A percentile compares a stretch with the other conserved stretches of the same genome.
Evolutionary conservation across 768 basidiomycete genomes (phyloP).

Genomic region (Tubosaeta sp.): DNA sequence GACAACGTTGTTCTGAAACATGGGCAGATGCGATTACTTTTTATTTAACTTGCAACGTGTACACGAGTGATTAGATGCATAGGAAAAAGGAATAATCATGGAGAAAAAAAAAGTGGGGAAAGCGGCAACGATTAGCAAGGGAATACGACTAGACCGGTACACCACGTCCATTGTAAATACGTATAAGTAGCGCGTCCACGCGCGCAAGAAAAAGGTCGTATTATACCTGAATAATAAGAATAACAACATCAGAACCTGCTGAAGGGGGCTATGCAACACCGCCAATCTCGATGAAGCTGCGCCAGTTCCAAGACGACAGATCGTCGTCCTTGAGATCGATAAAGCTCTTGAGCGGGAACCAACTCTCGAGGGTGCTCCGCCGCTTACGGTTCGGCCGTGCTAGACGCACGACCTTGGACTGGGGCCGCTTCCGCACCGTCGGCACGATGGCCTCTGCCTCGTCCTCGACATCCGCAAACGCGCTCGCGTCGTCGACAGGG

Average conservation of each 20-base stretch:
- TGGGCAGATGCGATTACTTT: neutral
- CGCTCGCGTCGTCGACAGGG: slow-evolving; percentile 19
- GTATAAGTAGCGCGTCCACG: slow-evolving; percentile 10
- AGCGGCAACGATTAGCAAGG: neutral
- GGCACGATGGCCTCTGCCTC: slow-evolving; percentile 28
- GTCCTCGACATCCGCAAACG: slow-evolving; percentile 31
- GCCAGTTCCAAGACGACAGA: slow-evolving; percentile 48
- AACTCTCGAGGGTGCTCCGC: slow-evolving; percentile 42
- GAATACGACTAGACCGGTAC: neutral
- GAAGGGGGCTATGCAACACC: slow-evolving; percentile 17
- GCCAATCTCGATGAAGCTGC: slow-evolving; percentile 60
- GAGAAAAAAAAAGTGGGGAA: neutral
- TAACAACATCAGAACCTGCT: slow-evolving; percentile 3
- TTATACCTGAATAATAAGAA: slow-evolving; percentile 10
- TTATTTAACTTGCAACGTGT: neutral
- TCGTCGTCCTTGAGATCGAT: slow-evolving; percentile 57
- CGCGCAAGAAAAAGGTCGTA: slow-evolving; percentile 1
- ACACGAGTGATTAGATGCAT: neutral
- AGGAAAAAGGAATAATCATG: neutral
- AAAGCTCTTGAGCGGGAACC: slow-evolving; percentile 60
- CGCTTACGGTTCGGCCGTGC: slow-evolving; percentile 25
- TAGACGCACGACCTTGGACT: neutral
- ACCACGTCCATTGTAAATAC: slow-evolving; percentile 21
- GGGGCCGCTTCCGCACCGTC: neutral
- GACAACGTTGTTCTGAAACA: too few relatives aligned